These are phyloP conservation scores for Ambrosia hybrid DNA, from an alignment of 140 eudicot species.

Conservation along the genomic window DNA sequence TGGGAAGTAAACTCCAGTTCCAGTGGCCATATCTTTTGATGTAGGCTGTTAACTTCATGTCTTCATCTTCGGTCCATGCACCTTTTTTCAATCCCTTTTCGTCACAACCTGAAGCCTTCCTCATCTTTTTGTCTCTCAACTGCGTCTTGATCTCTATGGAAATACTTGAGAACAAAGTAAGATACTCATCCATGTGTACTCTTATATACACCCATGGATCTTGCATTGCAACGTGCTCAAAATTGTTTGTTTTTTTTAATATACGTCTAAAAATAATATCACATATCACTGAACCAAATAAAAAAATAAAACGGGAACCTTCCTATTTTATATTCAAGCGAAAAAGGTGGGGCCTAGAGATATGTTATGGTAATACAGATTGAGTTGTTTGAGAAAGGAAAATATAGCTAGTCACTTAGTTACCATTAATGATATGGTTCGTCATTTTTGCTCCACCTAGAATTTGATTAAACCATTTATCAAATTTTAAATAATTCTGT, in stretches of 20 bases:
- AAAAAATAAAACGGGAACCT: too few species aligned
- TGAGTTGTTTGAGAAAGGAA: too few species aligned
- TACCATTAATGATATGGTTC: too few species aligned
- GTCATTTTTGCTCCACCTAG: too few species aligned
- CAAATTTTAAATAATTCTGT: too few species aligned
- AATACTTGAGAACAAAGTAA: neutral
- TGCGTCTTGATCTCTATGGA: neutral
- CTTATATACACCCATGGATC: constrained; percentile 5
- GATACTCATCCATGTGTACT: neutral
- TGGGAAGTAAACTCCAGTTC: constrained; percentile 45
- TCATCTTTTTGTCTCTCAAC: constrained; percentile 24
- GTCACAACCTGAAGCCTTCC: constrained; percentile 26
- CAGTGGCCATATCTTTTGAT: constrained; percentile 36
- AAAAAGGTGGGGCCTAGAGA: too few species aligned
- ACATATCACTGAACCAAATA: neutral
- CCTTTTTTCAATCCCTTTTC: constrained; percentile 43
- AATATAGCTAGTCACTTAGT: too few species aligned
- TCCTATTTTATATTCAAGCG: too few species aligned
- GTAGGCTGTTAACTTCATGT: constrained; percentile 35
- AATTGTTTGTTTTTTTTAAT: neutral
- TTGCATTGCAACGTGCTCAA: neutral
- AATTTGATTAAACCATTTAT: too few species aligned
- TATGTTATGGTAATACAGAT: too few species aligned
- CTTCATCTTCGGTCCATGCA: constrained; percentile 54
- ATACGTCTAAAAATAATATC: neutral